Evolutionary conservation across 768 basidiomycete genomes (phyloP).

Genomic region (Lactarius hatsudake): DNA sequence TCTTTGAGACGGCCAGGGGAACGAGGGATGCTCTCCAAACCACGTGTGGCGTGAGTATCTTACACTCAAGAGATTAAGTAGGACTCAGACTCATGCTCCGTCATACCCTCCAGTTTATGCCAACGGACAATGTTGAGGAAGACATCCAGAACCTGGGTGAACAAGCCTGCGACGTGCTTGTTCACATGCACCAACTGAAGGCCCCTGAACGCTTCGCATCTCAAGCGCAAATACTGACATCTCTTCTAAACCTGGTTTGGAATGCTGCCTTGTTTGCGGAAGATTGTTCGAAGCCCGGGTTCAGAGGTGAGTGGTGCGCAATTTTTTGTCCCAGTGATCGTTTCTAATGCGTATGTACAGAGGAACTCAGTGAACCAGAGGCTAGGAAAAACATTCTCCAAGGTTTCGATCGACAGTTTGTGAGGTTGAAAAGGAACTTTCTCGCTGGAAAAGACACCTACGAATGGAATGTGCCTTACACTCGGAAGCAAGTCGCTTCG

Average conservation of each 20-base stretch:
- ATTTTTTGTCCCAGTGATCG: background rate
- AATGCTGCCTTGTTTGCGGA: constrained; percentile 21
- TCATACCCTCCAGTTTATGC: background rate
- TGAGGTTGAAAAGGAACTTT: constrained; percentile 14
- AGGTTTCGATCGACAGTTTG: constrained; percentile 1
- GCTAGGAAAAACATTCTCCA: background rate
- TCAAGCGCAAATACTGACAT: background rate
- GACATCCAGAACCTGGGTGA: constrained; percentile 12
- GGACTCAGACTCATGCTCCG: background rate
- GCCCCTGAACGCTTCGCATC: constrained; percentile 2
- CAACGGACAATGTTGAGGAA: constrained; percentile 2
- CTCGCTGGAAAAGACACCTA: constrained; percentile 6
- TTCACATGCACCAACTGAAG: constrained; percentile 5
- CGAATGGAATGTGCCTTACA: background rate
- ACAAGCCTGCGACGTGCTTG: constrained; percentile 1
- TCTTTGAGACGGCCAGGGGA: background rate
- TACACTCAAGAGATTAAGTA: background rate
- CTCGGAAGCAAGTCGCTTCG: background rate
- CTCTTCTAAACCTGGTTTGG: constrained; percentile 1
- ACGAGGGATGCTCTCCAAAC: constrained; percentile 1
- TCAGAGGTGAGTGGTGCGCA: background rate
- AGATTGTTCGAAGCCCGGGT: constrained; percentile 12
- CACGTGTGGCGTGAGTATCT: constrained; percentile 10
- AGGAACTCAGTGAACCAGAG: constrained; percentile 1
- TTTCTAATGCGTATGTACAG: background rate